These are phyloP conservation scores for Mesotaenium endlicherianum DNA, from an alignment of 139 green algal species.

Conservation along the genomic window DNA sequence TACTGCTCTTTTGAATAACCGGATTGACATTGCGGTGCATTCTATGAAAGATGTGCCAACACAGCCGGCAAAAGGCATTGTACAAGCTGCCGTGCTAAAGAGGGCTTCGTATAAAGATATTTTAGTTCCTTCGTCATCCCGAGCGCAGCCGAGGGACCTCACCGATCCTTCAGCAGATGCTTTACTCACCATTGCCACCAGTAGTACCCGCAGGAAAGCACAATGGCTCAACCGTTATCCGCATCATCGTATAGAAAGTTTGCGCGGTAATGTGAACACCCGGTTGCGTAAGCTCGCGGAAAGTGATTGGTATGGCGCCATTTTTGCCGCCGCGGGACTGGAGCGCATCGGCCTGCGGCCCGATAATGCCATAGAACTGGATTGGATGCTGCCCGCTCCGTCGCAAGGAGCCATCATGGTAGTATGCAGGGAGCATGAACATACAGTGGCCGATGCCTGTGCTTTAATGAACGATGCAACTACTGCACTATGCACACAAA, in stretches of 20 bases:
- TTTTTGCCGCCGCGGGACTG: background rate
- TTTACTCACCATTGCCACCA: background rate
- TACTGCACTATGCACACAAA: no score
- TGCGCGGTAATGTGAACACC: constrained; percentile 1
- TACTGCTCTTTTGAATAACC: background rate
- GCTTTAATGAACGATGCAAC: no score
- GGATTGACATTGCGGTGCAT: background rate
- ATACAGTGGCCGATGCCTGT: no score
- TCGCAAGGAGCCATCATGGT: no score
- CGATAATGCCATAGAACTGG: no score
- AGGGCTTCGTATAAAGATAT: background rate
- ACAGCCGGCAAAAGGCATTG: background rate
- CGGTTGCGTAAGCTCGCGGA: background rate
- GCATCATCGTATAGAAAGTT: background rate
- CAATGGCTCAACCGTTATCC: background rate
- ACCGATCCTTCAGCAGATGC: background rate
- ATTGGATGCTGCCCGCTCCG: no score
- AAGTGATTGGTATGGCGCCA: background rate
- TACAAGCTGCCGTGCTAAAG: background rate
- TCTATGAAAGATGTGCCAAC: constrained; percentile 5
- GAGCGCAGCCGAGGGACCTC: no score
- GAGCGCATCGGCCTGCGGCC: no score
- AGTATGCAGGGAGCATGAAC: no score
- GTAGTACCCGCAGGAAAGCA: background rate
- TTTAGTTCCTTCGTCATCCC: no score